These are phyloP conservation scores for Trifolium repens DNA, from an alignment of 306 rosid species.

Conservation along the genomic window DNA sequence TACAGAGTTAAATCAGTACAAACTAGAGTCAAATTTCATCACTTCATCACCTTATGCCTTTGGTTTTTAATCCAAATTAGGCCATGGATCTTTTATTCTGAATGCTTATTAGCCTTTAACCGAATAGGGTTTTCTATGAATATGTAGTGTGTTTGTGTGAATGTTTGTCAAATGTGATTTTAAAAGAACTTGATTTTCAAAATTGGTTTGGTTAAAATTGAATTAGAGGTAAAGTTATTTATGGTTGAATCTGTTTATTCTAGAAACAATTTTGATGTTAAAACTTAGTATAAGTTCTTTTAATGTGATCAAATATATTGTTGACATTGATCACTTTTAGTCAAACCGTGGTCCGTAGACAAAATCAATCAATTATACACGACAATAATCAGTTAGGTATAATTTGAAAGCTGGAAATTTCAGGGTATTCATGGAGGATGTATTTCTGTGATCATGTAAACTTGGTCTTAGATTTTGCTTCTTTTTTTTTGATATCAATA, in stretches of 20 bases:
- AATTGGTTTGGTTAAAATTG: neutral
- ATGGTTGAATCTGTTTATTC: neutral
- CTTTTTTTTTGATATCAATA: no score
- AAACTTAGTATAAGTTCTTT: neutral
- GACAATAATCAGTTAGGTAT: neutral
- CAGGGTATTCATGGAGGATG: neutral
- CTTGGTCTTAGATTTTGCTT: slow-evolving; percentile 3
- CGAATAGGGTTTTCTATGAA: neutral
- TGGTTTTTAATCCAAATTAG: neutral
- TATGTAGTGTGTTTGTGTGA: neutral
- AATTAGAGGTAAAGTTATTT: neutral
- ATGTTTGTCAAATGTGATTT: neutral
- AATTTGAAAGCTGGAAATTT: neutral
- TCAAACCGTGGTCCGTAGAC: neutral
- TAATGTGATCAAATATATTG: neutral
- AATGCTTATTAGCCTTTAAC: slow-evolving; percentile 5
- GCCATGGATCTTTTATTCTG: neutral
- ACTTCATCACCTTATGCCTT: neutral
- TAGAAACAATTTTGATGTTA: neutral
- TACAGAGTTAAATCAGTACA: neutral
- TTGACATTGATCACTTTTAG: neutral
- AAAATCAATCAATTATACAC: neutral
- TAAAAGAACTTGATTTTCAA: neutral
- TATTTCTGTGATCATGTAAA: neutral
- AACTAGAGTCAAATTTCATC: neutral